A percentile compares a stretch with the other conserved stretches of the same genome.
These are phyloP conservation scores for Kernera saxatilis DNA, from an alignment of 345 rosid species.

Conservation along the genomic window DNA sequence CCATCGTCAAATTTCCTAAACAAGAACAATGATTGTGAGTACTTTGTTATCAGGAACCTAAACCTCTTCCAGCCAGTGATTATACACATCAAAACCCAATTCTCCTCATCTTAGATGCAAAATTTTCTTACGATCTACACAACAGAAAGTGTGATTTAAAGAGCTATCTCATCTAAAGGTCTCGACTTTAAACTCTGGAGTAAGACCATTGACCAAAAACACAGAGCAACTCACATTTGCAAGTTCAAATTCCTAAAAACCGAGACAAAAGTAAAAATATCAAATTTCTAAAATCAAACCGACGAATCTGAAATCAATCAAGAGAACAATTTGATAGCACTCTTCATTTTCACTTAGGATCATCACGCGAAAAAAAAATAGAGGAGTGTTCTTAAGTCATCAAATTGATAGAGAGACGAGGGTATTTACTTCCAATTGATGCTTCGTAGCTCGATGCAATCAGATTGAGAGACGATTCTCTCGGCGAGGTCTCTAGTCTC, in stretches of 20 bases:
- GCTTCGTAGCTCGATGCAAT: conserved; percentile 75
- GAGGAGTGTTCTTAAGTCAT: not conserved
- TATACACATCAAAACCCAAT: not conserved
- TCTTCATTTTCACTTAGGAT: not conserved
- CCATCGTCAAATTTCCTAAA: conserved; percentile 88
- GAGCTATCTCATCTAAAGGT: not conserved
- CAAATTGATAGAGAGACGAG: not conserved
- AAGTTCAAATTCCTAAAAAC: not conserved
- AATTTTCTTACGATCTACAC: not conserved
- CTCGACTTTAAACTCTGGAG: not conserved
- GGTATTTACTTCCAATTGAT: conserved; percentile 71
- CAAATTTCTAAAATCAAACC: not conserved
- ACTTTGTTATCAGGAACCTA: not conserved
- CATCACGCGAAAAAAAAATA: not conserved
- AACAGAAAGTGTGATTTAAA: not conserved
- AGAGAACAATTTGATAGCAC: not conserved
- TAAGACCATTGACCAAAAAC: not conserved
- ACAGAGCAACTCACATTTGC: not conserved
- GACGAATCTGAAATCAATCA: not conserved
- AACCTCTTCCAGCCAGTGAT: not conserved
- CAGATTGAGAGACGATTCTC: conserved; percentile 64
- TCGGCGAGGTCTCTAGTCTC: conserved; percentile 82
- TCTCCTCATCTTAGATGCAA: not conserved
- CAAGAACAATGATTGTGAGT: not conserved
- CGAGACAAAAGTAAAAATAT: not conserved